phyloP scores from a whole-genome alignment of 139 green algal genomes.

The Chlorella ohadii region DNA sequence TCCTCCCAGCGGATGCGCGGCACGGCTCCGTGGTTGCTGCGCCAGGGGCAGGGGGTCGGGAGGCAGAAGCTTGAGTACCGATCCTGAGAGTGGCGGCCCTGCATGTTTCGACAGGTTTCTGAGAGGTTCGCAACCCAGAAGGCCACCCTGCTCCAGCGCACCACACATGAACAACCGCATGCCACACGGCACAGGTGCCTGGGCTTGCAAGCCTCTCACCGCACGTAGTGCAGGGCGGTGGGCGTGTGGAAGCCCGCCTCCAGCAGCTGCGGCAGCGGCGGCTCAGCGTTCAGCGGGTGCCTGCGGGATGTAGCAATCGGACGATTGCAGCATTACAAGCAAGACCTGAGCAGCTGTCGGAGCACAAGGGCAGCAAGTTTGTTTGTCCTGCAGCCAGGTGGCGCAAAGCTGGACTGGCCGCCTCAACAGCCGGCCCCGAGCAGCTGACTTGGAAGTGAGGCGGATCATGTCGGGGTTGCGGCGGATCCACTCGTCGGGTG shows the following conservation, averaged over 20 bases:
- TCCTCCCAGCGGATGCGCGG: neutral
- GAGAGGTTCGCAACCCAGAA: too few species aligned
- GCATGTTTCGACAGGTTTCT: neutral
- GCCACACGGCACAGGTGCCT: too few species aligned
- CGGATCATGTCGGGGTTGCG: conserved; percentile 5
- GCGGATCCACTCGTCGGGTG: neutral
- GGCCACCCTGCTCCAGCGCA: too few species aligned
- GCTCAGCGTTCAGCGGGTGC: conserved; percentile 1
- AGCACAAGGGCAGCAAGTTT: neutral
- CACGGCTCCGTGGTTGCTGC: neutral
- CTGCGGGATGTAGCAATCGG: neutral
- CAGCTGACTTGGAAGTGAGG: conserved; percentile 6
- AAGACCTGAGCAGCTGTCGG: neutral
- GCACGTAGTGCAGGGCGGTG: neutral
- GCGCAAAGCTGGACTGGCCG: too few species aligned
- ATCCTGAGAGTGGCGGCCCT: too few species aligned
- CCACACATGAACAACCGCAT: too few species aligned
- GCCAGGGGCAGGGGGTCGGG: too few species aligned
- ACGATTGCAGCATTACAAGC: neutral
- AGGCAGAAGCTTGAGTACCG: too few species aligned
- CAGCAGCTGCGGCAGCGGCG: neutral
- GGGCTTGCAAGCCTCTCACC: too few species aligned
- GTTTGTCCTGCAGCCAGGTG: too few species aligned
- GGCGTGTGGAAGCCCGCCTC: conserved; percentile 5
- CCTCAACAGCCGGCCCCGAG: too few species aligned